Conservation (phyloP, 306 rosid genomes). For the Lablab purpureus region DNA sequence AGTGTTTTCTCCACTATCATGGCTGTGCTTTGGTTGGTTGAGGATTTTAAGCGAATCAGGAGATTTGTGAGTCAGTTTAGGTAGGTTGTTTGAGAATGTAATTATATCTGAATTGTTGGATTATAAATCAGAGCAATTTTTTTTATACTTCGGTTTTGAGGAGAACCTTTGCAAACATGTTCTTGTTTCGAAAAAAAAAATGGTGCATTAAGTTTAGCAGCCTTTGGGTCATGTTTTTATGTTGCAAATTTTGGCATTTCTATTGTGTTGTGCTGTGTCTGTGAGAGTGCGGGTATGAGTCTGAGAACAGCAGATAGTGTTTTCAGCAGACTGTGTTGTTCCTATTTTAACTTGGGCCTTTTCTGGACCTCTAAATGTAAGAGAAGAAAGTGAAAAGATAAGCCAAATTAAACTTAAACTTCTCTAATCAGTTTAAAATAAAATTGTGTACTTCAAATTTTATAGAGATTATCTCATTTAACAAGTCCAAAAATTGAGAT, state of each 20-base stretch:
- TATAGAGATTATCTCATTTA: background rate
- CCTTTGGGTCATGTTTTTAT: background rate
- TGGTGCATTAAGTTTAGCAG: background rate
- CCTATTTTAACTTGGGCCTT: slow-evolving; percentile 10
- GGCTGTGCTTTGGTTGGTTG: background rate
- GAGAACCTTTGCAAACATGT: background rate
- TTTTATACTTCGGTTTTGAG: background rate
- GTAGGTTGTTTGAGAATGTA: background rate
- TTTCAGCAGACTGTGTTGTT: background rate
- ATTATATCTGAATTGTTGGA: background rate
- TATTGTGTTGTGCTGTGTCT: background rate
- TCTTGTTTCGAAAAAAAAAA: background rate
- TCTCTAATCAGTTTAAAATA: background rate
- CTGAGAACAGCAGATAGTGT: slow-evolving; percentile 9
- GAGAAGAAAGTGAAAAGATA: background rate
- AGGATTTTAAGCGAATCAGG: background rate
- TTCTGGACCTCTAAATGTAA: background rate
- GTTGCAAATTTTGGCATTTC: slow-evolving; percentile 11
- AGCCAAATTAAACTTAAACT: background rate
- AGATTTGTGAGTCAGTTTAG: background rate
- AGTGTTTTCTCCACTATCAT: background rate
- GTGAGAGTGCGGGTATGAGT: background rate
- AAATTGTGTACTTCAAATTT: too few species aligned
- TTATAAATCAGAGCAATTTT: background rate
- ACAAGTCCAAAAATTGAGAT: background rate